Evolutionary conservation across 805 yeast genomes (phyloP).

Genomic region (Cyberlindnera bimundalis): DNA sequence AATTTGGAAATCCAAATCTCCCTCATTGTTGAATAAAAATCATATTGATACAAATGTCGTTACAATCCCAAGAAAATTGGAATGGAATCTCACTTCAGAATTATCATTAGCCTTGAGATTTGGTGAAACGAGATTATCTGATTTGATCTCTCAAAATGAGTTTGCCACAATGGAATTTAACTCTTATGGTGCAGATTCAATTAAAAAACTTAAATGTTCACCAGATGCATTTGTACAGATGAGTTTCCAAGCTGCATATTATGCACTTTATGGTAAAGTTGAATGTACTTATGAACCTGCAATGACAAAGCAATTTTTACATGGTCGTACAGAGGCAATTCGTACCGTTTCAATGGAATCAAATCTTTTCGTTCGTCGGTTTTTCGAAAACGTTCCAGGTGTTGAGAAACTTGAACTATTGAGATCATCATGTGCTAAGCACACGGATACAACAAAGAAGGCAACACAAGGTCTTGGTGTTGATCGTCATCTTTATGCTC

Average conservation of each 20-base stretch:
- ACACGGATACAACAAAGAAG: conserved; percentile 61
- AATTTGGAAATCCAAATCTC: conserved; percentile 56
- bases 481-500: conserved; percentile 85
- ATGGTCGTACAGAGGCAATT: conserved; percentile 92
- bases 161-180: conserved; percentile 73
- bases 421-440: conserved; percentile 67
- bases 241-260: conserved; percentile 91
- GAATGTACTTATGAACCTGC: conserved; percentile 96
- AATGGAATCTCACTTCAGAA: conserved; percentile 81
- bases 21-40: conserved; percentile 42
- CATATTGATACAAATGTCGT: conserved; percentile 44
- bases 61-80: conserved; percentile 80
- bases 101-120: conserved; percentile 76
- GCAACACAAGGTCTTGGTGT: conserved; percentile 83
- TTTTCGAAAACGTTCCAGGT: conserved; percentile 65
- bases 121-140: conserved; percentile 87
- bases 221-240: conserved; percentile 95
- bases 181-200: conserved; percentile 67
- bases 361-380: conserved; percentile 76
- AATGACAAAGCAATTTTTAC: conserved; percentile 84
- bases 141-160: conserved; percentile 85
- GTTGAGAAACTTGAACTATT: conserved; percentile 54
- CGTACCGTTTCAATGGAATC: conserved; percentile 81
- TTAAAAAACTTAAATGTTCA: conserved; percentile 80
- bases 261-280: conserved; percentile 86